Percentiles rank a stretch among this genome's conserved stretches.
Conservation (phyloP, 1,284 basidiomycete species). For the Sanghuangporus baumii region DNA sequence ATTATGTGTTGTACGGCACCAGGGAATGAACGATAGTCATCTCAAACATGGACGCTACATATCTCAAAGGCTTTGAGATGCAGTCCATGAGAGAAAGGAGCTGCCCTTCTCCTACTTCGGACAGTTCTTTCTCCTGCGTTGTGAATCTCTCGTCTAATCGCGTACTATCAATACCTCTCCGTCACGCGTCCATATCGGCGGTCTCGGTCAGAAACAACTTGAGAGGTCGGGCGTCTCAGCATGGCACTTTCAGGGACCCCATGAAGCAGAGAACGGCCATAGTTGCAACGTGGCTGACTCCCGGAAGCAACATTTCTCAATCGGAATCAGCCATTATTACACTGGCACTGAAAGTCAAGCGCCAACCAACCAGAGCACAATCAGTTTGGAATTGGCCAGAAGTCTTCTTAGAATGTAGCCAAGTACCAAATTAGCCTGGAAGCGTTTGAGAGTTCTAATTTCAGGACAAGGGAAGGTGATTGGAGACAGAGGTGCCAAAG, state of each 20-base stretch:
- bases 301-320: neutral
- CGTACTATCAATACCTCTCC: neutral
- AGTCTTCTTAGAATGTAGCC: neutral
- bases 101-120: neutral
- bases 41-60: neutral
- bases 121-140: neutral
- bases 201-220: neutral
- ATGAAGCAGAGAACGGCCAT: too few species aligned
- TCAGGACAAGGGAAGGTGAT: neutral
- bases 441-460: neutral
- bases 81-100: neutral
- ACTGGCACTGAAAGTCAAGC: neutral
- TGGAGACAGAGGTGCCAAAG: neutral
- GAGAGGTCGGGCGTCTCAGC: neutral
- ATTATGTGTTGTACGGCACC: neutral
- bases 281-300: neutral
- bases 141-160: neutral
- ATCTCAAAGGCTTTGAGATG: neutral
- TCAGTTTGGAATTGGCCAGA: neutral
- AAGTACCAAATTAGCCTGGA: neutral
- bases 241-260: neutral
- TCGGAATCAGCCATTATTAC: neutral
- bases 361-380: neutral
- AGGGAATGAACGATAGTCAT: neutral
- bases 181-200: neutral